Conservation (phyloP, 306 rosid genomes). For the Trifolium fragiferum region DNA sequence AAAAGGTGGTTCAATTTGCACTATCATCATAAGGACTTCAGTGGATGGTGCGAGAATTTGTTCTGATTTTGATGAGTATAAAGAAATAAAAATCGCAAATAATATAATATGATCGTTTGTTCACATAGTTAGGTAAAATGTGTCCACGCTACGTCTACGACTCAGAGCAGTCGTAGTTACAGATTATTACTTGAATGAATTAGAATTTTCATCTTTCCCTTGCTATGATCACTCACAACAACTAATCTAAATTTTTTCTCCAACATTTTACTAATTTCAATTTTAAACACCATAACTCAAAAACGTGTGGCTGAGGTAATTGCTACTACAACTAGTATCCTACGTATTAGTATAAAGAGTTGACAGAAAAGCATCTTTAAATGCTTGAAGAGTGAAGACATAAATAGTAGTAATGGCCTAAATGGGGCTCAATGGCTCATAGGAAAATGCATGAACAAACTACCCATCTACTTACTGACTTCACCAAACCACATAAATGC, state of each 20-base stretch:
- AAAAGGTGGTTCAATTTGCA: too few species aligned
- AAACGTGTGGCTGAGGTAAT: slow-evolving; percentile 14
- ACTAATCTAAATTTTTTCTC: neutral
- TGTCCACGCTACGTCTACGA: too few species aligned
- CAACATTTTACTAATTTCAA: neutral
- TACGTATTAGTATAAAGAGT: neutral
- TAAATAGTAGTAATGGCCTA: slow-evolving; percentile 9
- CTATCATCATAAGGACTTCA: too few species aligned
- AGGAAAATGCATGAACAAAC: slow-evolving; percentile 17
- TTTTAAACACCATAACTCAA: neutral
- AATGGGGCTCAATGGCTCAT: neutral
- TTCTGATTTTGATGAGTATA: too few species aligned
- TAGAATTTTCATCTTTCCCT: too few species aligned
- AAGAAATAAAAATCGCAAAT: too few species aligned
- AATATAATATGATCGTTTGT: too few species aligned
- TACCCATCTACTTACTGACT: slow-evolving; percentile 60
- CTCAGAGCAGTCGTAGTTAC: too few species aligned
- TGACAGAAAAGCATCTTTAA: slow-evolving; percentile 35
- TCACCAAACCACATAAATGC: slow-evolving; percentile 73
- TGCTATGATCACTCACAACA: too few species aligned
- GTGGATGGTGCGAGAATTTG: too few species aligned
- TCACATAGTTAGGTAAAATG: too few species aligned
- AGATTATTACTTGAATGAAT: too few species aligned
- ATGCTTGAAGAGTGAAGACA: slow-evolving; percentile 24
- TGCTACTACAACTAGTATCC: slow-evolving; percentile 4